Evolutionary conservation across 805 yeast species (phyloP).

Genomic region (Kuraishia borneana): DNA sequence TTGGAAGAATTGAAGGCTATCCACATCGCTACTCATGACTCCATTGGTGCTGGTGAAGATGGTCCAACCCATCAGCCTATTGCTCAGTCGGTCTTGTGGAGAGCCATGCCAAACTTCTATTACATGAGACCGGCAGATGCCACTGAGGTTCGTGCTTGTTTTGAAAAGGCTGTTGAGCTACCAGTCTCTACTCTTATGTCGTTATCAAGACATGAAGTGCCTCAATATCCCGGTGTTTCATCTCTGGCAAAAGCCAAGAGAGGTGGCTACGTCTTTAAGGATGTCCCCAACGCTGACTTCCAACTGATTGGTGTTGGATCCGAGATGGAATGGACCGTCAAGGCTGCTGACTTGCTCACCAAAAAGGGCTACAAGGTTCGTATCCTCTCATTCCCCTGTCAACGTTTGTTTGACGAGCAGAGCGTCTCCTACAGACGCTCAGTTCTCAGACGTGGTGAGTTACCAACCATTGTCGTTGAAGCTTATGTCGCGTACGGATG

Average conservation of each 20-base stretch:
- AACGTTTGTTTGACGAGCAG: constrained; percentile 19
- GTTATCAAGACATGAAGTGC: constrained; percentile 17
- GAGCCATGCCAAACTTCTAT: constrained; percentile 37
- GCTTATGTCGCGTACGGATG: constrained; percentile 23
- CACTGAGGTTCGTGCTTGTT: constrained; percentile 39
- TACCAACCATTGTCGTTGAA: constrained; percentile 20
- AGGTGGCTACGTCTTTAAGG: constrained; percentile 19
- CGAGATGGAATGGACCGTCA: constrained; percentile 19
- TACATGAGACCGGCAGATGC: constrained; percentile 46
- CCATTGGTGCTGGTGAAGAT: constrained; percentile 47
- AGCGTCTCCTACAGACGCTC: constrained; percentile 14
- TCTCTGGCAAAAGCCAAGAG: constrained; percentile 10
- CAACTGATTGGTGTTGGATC: constrained; percentile 18
- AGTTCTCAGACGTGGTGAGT: constrained; percentile 12
- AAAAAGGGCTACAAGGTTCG: constrained; percentile 13
- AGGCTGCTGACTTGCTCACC: constrained; percentile 14
- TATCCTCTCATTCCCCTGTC: constrained; percentile 20
- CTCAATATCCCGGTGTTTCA: constrained; percentile 13
- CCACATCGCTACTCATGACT: constrained; percentile 47
- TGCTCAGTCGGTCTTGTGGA: constrained; percentile 36
- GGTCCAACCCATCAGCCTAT: constrained; percentile 51
- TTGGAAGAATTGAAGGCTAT: constrained; percentile 32
- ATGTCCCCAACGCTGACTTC: constrained; percentile 11
- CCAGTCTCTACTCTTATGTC: constrained; percentile 16
- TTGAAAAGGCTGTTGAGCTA: constrained; percentile 12